Percentiles rank a stretch among this genome's conserved stretches.
Evolutionary conservation across 1,284 basidiomycete species (phyloP).

Genomic region (Ustilago cynodontis): DNA sequence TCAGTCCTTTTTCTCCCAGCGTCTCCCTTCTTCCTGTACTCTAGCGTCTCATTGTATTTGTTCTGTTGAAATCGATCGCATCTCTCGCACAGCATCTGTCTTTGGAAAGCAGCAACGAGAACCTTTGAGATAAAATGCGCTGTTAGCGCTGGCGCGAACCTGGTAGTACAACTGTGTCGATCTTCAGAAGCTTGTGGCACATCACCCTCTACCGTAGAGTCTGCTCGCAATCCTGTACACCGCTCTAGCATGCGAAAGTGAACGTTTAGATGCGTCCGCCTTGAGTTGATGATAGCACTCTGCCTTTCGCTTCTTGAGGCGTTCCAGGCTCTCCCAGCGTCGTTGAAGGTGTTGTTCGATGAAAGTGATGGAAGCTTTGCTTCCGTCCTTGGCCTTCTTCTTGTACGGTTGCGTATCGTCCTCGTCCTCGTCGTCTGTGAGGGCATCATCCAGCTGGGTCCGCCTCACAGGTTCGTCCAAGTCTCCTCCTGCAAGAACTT

Average conservation of each 20-base stretch:
- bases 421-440: neutral
- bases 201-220: neutral
- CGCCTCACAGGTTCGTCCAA: neutral
- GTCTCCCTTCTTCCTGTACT: neutral
- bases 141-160: neutral
- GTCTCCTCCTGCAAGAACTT: neutral
- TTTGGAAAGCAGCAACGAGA: neutral
- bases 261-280: neutral
- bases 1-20: neutral
- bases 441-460: neutral
- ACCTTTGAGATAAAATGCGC: neutral
- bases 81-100: neutral
- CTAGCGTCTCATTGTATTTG: constrained; percentile 10
- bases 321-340: neutral
- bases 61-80: neutral
- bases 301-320: neutral
- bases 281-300: neutral
- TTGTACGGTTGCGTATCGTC: neutral
- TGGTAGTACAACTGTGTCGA: neutral
- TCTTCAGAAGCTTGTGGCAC: neutral
- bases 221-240: no score
- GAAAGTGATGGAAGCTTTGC: neutral
- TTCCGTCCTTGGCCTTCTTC: neutral
- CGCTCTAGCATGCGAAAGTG: neutral
- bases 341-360: neutral